Base-by-base conservation (phyloP, 176 grass and related monocot genomes). In the Musa beccarii region DNA sequence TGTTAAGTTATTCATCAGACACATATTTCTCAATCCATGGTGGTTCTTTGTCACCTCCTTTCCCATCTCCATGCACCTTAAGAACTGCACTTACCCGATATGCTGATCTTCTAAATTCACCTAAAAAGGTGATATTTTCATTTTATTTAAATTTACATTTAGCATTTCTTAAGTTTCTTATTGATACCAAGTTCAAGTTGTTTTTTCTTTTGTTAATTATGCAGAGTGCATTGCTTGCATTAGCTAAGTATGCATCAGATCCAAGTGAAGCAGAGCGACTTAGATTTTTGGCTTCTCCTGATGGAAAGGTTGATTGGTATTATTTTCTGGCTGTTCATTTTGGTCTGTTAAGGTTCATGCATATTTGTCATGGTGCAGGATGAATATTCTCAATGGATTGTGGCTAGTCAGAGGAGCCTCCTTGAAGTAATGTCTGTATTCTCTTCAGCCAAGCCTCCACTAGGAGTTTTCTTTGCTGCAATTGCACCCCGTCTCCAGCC, bases 311-410 rank as follows among this genome's bases (percentile, higher is more conserved):
- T 66, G 68, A 74, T 80, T 69, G 71, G 49, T 86, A 20, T 6
- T 64, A 8, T 19, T 52, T 59, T 15, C 2, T 1, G 56, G 11
- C 12, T 20, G 2, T 14, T 28, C 65, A 34, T 29, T 28, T 28
- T 28, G 26, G 2, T 28, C 26, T 28, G 2, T 28, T 28, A 28
- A 28, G 26, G 26, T 28, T 28, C 26, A 28, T 16, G 8, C 23
- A 7, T 54, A 26, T 72, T 78, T 55, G 70, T 70, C 14, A 57
- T 63, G 57, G 75, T 84, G 66, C 72, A 97, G 93, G 93, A 97
- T 85, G 90, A 97, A 80, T 97, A 93, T n/a, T 86, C 89, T 75
- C 87, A 93, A 75, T 97, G 93, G 93, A 84, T 97, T 73, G 90
- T 97, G 49, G 79, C 75, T 57, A 90, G 79, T 71, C 93, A 97